Evolutionary conservation across 176 grass and related monocot species (phyloP).

Genomic region (Neostapfia colusana): DNA sequence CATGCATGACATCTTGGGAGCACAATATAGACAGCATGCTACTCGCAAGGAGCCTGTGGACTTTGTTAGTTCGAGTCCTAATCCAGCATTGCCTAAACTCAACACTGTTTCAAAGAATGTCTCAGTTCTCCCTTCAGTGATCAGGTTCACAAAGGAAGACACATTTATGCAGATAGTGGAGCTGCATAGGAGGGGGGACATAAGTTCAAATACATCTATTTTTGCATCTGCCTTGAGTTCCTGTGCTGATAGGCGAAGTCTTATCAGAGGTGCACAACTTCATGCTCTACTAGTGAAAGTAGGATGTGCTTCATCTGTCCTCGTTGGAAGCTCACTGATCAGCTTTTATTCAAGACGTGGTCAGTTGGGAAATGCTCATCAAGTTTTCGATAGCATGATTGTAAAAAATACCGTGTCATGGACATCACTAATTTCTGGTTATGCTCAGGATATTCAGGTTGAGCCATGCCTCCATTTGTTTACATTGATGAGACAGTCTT

Average conservation of each 20-base stretch:
- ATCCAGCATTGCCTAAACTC: neutral
- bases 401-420: constrained; percentile 55
- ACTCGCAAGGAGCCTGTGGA: neutral
- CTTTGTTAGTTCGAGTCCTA: constrained; percentile 17
- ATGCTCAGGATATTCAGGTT: constrained; percentile 41
- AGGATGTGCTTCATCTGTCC: constrained; percentile 38
- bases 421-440: constrained; percentile 69
- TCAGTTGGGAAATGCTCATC: constrained; percentile 39
- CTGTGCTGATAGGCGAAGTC: constrained; percentile 23
- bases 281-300: constrained; percentile 54
- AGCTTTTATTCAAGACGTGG: constrained; percentile 55
- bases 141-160: constrained; percentile 23
- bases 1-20: constrained; percentile 49
- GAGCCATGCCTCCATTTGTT: constrained; percentile 45
- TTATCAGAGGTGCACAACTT: constrained; percentile 49
- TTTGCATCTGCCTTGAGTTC: constrained; percentile 48
- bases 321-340: constrained; percentile 51
- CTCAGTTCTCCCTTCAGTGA: neutral
- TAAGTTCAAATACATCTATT: constrained; percentile 41
- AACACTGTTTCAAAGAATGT: constrained; percentile 1
- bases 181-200: constrained; percentile 37
- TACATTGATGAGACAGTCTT: constrained; percentile 45
- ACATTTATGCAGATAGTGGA: constrained; percentile 47
- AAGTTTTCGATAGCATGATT: constrained; percentile 50
- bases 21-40: neutral